Evolutionary conservation across 306 rosid species (phyloP), one percentile per base, ranked within the genome.

Genomic region (Begonia loranthoides): DNA sequence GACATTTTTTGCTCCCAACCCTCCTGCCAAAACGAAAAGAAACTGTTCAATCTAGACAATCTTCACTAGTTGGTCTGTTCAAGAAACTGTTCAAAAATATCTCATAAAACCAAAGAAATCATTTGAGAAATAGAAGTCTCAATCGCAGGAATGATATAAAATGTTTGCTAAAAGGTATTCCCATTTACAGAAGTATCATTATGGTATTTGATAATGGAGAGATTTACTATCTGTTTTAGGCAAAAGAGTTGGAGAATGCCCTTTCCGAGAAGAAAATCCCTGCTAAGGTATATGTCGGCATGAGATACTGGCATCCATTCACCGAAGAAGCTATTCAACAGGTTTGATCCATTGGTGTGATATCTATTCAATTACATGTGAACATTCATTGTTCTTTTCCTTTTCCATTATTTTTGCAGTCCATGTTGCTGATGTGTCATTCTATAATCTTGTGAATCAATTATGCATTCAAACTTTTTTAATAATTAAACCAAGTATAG

Each of bases 281-380:
- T 3, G 93, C 95, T 12, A 67, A 86, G 57, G 95, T 86, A 61
- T 86, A 81, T 51, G 95, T 81, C 15, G 95, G 95, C 55, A 90
- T 90, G 97, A 90, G 97, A 19, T 90, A 90, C 64, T 90, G 97
- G 97, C 95, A 85, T 70, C 95, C 95, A 22, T 86, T 81, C 67
- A 86, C 95, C 15, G 95, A 86, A 68, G 95, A 86, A 72, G 93
- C 95, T 36, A 86, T 86, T 53, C 82, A 86, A 60, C 74, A 76
- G 87, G 90, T 81, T 57, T 9, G 46, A 13, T 8, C 16, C 13
- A 12, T 11, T 59, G 9, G 22, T 58, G 19, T 12, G 2, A 58
- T 49, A 17, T 48, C 15, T 21, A 16, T 55, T 48, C 17, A 38
- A 28, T 64, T 41, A 13, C 52, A 53, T 52, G 52, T 16, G 63